Evolutionary conservation across 2,329 filamentous ascomycete genomes (phyloP).

Genomic region (Phoma sp.): DNA sequence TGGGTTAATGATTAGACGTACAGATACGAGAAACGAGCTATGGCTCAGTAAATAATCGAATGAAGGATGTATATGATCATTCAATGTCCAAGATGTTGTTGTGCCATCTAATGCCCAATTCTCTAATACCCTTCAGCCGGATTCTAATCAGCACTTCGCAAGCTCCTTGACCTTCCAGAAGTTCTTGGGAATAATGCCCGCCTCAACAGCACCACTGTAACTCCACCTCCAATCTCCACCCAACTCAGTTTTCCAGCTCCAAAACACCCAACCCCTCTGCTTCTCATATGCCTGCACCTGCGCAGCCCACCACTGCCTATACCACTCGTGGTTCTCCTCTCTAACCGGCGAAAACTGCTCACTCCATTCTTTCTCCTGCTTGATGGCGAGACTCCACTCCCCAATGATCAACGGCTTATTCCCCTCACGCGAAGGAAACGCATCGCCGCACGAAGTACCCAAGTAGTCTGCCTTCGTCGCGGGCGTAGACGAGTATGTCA

Average conservation of each 20-base stretch:
- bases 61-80: slow-evolving; percentile 2
- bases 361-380: slow-evolving; percentile 58
- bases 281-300: slow-evolving; percentile 65
- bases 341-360: slow-evolving; percentile 52
- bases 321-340: slow-evolving; percentile 56
- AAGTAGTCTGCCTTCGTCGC: slow-evolving; percentile 60
- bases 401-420: slow-evolving; percentile 60
- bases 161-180: neutral
- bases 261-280: slow-evolving; percentile 65
- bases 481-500: slow-evolving; percentile 53
- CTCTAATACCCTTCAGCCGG: neutral
- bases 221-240: slow-evolving; percentile 59
- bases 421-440: slow-evolving; percentile 51
- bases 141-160: neutral
- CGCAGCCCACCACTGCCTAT: slow-evolving; percentile 64
- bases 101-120: neutral
- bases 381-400: slow-evolving; percentile 66
- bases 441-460: slow-evolving; percentile 56
- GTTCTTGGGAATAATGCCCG: slow-evolving; percentile 7
- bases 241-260: slow-evolving; percentile 65
- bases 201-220: slow-evolving; percentile 45
- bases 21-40: neutral
- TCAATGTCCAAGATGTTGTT: neutral
- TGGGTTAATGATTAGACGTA: slow-evolving; percentile 5
- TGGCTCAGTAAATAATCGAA: slow-evolving; percentile 8